Evolutionary conservation across 2,329 filamentous ascomycete genomes (phyloP), one percentile per base, ranked within the genome.

Genomic region (Aspergillus puulaauensis): DNA sequence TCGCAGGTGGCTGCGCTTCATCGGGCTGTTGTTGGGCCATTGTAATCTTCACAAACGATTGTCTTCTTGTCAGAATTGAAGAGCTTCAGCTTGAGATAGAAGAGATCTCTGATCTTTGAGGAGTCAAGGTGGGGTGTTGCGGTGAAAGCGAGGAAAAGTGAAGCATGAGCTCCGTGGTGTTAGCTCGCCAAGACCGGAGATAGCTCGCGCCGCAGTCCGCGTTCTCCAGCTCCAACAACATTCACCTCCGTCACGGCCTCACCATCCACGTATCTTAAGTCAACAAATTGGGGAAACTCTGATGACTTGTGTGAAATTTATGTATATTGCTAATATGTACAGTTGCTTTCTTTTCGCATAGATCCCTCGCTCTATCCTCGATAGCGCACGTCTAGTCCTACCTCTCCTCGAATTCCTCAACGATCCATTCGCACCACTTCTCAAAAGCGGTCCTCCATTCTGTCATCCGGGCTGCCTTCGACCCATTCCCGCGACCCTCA

Each of bases 1-100:
- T 70, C 11, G 76, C 72, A 44, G 73, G 66, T 23, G 68, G 70
- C 56, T 67, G 64, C 3, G 60, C 27, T 43, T 63, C 62, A 19
- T 61, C 61, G 41, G 58, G 58, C 49, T 57, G 57, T 54, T 51
- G 64, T 52, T 64, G 61, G 9, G 62, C 60, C 65, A 67, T 67
- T 27, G 7, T 35, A 23, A 31, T 9, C 14, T 35, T 21, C 6
- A 31, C 11, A 41, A 14, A 19, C 3, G 39, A 12, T 35, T 6
- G 1, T 31, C 35, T 35, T 21, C 17, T 44, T n/a, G 17, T 31
- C 9, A 37, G 19, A 12, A 33, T 5, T n/a, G 19, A 44, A 15
- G 23, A 40, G 4, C 19, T 9, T 41, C n/a, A 24, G 35, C 35
- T 21, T 51, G 9, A 24, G 15, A 27, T 41, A 24, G 12, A 17